Evolutionary conservation across 2,329 filamentous ascomycete species (phyloP), one percentile per base, ranked within the genome.

Genomic region (Fusarium devonianum): DNA sequence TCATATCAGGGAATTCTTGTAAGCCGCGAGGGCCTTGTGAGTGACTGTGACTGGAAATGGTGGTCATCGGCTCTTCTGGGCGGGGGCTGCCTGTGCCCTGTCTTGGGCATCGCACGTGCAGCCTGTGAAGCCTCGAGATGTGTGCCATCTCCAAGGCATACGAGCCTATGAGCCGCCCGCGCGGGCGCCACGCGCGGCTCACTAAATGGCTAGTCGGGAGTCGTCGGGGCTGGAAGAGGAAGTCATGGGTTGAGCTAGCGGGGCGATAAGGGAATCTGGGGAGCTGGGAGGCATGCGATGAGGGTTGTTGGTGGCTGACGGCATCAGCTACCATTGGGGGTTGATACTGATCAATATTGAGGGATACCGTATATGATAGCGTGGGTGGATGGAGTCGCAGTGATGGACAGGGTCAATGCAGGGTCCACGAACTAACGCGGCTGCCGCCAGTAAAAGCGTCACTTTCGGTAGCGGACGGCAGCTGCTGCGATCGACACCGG

Each of bases 1-100:
- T 60, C 58, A 62, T 50, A 58, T 56, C 49, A 34, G 40, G 56
- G 44, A 58, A 60, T 57, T 55, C 40, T 13, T 53, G 48, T 50
- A 48, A 58, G 39, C 33, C 49, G 35, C 23, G 36, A 58, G 38
- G 43, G 30, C 59, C 60, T 58, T 53, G 54, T 58, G 60, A 61
- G 51, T 48, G 43, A 32, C 19, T n/a, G 48, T 44, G 45, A 45
- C 30, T 42, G 13, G 25, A 37, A 49, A 48, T 53, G 60, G 59
- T 65, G 62, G 62, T 65, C 62, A 65, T 65, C 60, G 53, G 60
- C 49, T 44, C 54, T 45, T n/a, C 35, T 33, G 43, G 49, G 58
- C 43, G 54, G 60, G n/a, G 50, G 50, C 28, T 32, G 53, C 53
- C 59, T 48, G 43, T 59, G 57, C 40, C 52, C 40, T 25, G 41